Percentiles rank a stretch among this genome's conserved stretches.
These are phyloP conservation scores for barley (Hordeum vulgare) DNA, from an alignment of 176 grass and related monocot genomes.

Conservation along the genomic window MorexV3_pseudomolecules_assembly NC_058518.1:39451769-39452268, in stretches of 20 bases:
- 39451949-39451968: background rate
- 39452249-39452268: conserved; percentile 81
- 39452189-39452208: background rate
- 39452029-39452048: conserved; percentile 53
- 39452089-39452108: background rate
- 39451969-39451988: conserved; percentile 38
- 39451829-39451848: background rate
- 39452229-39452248: conserved; percentile 71
- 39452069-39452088: too few relatives aligned
- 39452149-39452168: background rate
- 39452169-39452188: background rate
- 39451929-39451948: background rate
- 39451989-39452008: conserved; percentile 48
- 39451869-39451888: background rate
- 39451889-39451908: background rate
- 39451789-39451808: background rate
- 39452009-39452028: conserved; percentile 57
- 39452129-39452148: background rate
- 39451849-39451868: background rate
- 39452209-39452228: background rate
- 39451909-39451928: background rate
- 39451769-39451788: background rate
- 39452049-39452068: too few relatives aligned
- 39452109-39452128: background rate
- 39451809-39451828: background rate